Evolutionary conservation across 1,284 basidiomycete genomes (phyloP).

Genomic region (Ustilago vetiveriae): DNA sequence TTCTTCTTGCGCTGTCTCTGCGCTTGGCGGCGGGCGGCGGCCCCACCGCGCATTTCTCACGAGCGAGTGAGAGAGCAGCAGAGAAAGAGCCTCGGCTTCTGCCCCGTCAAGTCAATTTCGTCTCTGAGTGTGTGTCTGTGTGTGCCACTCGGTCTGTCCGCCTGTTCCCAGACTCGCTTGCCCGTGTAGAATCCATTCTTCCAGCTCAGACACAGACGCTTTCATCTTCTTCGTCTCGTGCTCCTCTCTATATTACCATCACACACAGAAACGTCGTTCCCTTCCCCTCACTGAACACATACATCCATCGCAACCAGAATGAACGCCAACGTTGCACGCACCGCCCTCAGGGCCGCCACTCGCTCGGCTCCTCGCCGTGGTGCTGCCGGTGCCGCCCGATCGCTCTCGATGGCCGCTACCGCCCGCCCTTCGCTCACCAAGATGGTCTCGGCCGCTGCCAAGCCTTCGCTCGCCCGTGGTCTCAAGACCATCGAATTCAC

Average conservation of each 20-base stretch:
- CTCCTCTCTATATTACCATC: slow-evolving; percentile 1
- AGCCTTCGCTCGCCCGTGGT: slow-evolving; percentile 70
- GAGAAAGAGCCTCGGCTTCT: neutral
- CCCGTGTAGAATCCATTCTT: neutral
- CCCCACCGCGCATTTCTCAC: neutral
- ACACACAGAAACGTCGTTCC: neutral
- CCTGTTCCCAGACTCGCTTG: neutral
- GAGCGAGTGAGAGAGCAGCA: neutral
- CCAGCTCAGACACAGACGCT: neutral
- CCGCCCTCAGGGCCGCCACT: slow-evolving; percentile 49
- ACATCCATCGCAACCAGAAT: slow-evolving; percentile 24
- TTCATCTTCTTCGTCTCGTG: neutral
- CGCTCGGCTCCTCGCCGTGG: slow-evolving; percentile 44
- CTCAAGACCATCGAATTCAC: slow-evolving; percentile 98
- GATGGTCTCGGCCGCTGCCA: slow-evolving; percentile 37
- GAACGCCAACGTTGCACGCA: slow-evolving; percentile 54
- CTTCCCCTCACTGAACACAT: neutral
- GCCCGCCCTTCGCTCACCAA: slow-evolving; percentile 42
- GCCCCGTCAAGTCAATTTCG: neutral
- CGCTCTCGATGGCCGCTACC: slow-evolving; percentile 46
- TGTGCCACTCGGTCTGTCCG: neutral
- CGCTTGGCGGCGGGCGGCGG: neutral
- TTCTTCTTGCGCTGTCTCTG: slow-evolving; percentile 2
- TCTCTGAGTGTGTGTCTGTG: no score
- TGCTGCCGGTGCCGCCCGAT: slow-evolving; percentile 42